A percentile compares a stretch with the other conserved stretches of the same genome.
Evolutionary conservation across 768 basidiomycete species (phyloP).

Genomic region (Phanerodontia chrysosporium): DNA sequence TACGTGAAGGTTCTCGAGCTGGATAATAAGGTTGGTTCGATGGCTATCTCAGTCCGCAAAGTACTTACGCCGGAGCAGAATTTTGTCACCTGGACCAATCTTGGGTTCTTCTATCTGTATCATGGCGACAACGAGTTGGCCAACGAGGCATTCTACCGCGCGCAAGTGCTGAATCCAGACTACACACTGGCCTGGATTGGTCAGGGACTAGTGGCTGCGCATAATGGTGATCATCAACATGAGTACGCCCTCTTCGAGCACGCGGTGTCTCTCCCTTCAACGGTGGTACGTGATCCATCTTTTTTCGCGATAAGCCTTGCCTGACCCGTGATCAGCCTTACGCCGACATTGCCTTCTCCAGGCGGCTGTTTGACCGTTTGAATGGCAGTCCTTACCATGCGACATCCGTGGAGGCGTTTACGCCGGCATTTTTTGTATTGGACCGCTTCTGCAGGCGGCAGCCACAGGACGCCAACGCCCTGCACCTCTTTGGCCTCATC

Average conservation of each 20-base stretch:
- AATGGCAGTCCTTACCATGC: slow-evolving; percentile 19
- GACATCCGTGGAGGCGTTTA: slow-evolving; percentile 43
- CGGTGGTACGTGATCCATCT: slow-evolving; percentile 44
- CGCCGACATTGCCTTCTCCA: slow-evolving; percentile 75
- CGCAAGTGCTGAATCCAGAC: slow-evolving; percentile 91
- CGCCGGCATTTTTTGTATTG: slow-evolving; percentile 79
- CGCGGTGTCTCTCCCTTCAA: slow-evolving; percentile 54
- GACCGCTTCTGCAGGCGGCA: slow-evolving; percentile 67
- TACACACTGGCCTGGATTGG: slow-evolving; percentile 88
- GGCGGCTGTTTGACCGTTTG: slow-evolving; percentile 46
- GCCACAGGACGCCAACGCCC: slow-evolving; percentile 66
- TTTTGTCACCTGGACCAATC: slow-evolving; percentile 75
- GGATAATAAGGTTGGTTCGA: slow-evolving; percentile 63
- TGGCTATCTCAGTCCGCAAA: too few species aligned
- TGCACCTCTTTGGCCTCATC: slow-evolving; percentile 81
- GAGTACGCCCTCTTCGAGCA: slow-evolving; percentile 71
- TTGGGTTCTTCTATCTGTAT: slow-evolving; percentile 83
- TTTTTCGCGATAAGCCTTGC: not conserved
- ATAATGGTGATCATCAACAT: slow-evolving; percentile 54
- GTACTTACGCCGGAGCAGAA: too few species aligned
- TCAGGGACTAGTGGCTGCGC: slow-evolving; percentile 68
- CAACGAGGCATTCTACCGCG: slow-evolving; percentile 78
- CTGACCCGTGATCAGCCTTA: slow-evolving; percentile 49
- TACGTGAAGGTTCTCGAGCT: slow-evolving; percentile 87
- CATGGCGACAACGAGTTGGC: slow-evolving; percentile 80